phyloP scores from a whole-genome alignment of 371 early-diverging fungal genomes.

The Mucor ambiguus region DNA sequence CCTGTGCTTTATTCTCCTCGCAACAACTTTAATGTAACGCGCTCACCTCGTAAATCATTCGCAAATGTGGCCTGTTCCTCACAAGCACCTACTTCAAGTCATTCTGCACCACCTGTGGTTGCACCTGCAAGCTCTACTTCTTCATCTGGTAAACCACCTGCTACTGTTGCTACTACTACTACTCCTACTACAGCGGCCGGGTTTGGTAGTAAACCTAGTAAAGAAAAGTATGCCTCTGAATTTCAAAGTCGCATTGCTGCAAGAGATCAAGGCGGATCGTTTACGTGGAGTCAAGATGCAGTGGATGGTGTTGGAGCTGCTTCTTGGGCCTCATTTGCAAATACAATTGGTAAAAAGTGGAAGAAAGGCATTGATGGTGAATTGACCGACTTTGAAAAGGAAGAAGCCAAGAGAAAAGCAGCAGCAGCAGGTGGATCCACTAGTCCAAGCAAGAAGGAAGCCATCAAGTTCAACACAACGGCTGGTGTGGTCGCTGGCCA shows the following conservation, averaged over 20 bases:
- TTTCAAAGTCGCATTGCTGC: slow-evolving; percentile 1
- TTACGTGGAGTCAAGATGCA: slow-evolving; percentile 12
- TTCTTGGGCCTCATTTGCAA: slow-evolving; percentile 29
- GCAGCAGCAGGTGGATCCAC: background rate
- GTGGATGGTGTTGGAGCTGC: slow-evolving; percentile 19
- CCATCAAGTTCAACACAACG: slow-evolving; percentile 8
- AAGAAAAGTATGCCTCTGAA: slow-evolving; percentile 7
- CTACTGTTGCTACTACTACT: background rate
- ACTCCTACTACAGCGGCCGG: background rate
- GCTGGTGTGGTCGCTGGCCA: background rate
- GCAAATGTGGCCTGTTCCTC: background rate
- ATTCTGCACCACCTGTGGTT: background rate
- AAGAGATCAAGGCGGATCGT: slow-evolving; percentile 26
- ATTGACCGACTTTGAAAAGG: background rate
- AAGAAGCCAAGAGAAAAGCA: background rate
- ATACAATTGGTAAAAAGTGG: slow-evolving; percentile 20
- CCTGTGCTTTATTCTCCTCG: background rate
- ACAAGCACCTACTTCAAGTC: background rate
- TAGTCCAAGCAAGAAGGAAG: background rate
- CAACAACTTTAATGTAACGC: background rate
- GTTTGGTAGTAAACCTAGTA: slow-evolving; percentile 14
- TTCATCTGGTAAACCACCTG: background rate
- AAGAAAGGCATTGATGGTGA: slow-evolving; percentile 21
- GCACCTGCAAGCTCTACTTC: background rate
- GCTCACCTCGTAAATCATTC: background rate